Percentiles rank a stretch among this genome's conserved stretches.
Evolutionary conservation across 2,329 filamentous ascomycete species (phyloP).

Genomic region (Massarina eburnea): DNA sequence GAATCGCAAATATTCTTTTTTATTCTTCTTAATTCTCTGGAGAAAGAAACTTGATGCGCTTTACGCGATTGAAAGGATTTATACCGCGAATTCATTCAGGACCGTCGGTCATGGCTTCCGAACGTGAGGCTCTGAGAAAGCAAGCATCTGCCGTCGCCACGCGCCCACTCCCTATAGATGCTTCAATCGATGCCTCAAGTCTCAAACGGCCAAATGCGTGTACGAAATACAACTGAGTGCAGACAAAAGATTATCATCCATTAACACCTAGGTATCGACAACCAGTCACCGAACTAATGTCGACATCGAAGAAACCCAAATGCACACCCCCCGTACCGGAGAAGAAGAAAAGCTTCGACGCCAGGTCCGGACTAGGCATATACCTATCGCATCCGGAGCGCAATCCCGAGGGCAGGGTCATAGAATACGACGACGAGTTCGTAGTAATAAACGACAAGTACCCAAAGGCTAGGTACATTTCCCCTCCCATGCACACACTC

Average conservation of each 20-base stretch:
- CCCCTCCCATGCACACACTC: not conserved
- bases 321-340: constrained; percentile 6
- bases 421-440: constrained; percentile 68
- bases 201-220: constrained; percentile 43
- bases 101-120: too few relatives aligned
- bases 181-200: constrained; percentile 2
- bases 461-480: constrained; percentile 63
- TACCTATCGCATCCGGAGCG: constrained; percentile 67
- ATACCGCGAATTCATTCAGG: too few relatives aligned
- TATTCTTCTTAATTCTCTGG: too few relatives aligned
- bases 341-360: constrained; percentile 4
- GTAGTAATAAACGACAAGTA: constrained; percentile 81
- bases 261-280: too few relatives aligned
- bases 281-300: constrained; percentile 53
- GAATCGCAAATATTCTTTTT: too few relatives aligned
- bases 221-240: constrained; percentile 14
- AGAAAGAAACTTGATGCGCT: too few relatives aligned
- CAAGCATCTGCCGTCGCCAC: too few relatives aligned
- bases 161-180: too few relatives aligned
- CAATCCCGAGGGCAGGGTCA: constrained; percentile 60
- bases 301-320: constrained; percentile 42
- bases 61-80: too few relatives aligned
- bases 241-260: constrained; percentile 11
- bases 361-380: constrained; percentile 61
- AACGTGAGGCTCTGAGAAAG: too few relatives aligned